Conservation (phyloP, 1,284 basidiomycete genomes). For the Tylopilus microsporus region DNA sequence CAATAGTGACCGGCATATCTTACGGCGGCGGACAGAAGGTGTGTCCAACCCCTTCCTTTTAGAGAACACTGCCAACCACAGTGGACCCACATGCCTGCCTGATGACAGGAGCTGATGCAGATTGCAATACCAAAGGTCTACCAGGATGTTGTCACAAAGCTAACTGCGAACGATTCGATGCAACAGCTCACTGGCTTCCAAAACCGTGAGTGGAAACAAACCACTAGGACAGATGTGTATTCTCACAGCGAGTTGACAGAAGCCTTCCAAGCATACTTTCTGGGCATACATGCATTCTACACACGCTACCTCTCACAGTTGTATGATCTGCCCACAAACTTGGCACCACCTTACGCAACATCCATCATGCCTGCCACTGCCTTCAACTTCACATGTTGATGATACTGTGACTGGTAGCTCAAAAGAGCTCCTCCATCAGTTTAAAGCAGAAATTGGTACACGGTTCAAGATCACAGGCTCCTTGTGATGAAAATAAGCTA, state of each 20-base stretch:
- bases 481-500: too few relatives aligned
- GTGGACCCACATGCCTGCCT: neutral
- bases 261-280: constrained; percentile 2
- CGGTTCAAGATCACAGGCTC: too few relatives aligned
- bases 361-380: constrained; percentile 9
- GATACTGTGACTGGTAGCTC: too few relatives aligned
- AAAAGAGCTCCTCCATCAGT: too few relatives aligned
- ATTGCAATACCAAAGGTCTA: neutral
- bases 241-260: neutral
- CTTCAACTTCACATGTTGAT: constrained; percentile 2
- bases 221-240: neutral
- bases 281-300: constrained; percentile 5
- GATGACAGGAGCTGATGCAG: neutral
- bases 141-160: fast-evolving
- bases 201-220: neutral
- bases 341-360: neutral
- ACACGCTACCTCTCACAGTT: neutral
- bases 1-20: constrained; percentile 1
- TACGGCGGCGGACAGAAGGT: constrained; percentile 8
- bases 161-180: neutral
- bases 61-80: too few relatives aligned
- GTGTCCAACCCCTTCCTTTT: neutral
- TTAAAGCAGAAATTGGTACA: too few relatives aligned
- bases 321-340: fast-evolving
- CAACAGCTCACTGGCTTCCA: constrained; percentile 5